Evolutionary conservation across 305 asterid genomes (phyloP), one percentile per base, ranked within the genome.

Genomic region (Fraxinus ornus): DNA sequence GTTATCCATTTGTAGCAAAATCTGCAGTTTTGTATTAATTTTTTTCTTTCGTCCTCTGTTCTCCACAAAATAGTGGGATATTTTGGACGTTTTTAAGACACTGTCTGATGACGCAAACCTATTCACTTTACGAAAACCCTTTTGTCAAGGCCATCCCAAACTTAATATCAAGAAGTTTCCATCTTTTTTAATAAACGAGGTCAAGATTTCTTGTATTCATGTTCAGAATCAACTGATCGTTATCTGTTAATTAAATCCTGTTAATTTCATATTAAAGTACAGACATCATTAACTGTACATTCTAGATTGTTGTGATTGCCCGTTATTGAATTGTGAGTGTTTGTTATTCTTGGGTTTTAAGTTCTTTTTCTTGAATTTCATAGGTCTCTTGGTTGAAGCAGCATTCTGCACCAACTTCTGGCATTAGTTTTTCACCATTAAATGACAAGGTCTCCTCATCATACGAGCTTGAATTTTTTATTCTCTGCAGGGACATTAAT

Each of bases 381-480:
- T 90, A 95, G 98, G 93, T 89, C 87, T 95, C 99, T 80, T 97
- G 99, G 99, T 75, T 90, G 85, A 95, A 95, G 91, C 98, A 95
- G 86, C 99, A 97, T 87, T 95, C 98, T 81, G 98, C 99, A 77
- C 99, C 98, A 62, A 92, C 93, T 81, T 91, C 99, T 78, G 97
- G 97, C 19, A 89, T 97, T 88, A 88, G 97, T 89, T 95, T 97
- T 88, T 97, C 98, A 86, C 98, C 99, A 86, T 89, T 94, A 87
- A 93, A 93, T 80, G 99, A 97, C 87, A 97, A 95, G 99, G 99
- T 97, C 84, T 86, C 73, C 82, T 85, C 84, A 52, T 74, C 39
- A 41, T 41, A 57, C 39, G 70, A 62, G 19, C 30, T 21, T 39
- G 52, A 39, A 3, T 39, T 55, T 62, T 33, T 78, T 75, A 30